Base-by-base conservation (phyloP, 1,284 basidiomycete species). In the Mycosarcoma mackinlayi region DNA sequence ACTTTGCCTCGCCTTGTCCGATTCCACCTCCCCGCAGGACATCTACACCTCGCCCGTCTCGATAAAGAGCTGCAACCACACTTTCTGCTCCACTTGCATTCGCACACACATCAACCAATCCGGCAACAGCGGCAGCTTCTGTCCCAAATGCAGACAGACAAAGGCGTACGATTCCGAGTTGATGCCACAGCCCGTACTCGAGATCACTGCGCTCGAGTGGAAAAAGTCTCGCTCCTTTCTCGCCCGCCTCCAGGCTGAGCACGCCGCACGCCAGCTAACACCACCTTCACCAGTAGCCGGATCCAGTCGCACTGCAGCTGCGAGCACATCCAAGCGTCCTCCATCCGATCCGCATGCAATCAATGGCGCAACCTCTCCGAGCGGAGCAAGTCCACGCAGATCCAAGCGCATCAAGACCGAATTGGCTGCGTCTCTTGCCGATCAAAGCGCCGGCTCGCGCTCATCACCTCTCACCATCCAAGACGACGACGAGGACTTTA, bases 31-130 rank as follows among this genome's bases (percentile, higher is more conserved):
- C 19, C 14, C n/a, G 19, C 37, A 38, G 37, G 77, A 78, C 50
- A 76, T 81, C 28, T 77, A 73, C 50, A 70, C 67, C 0, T 78
- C 78, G 2, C 79, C 79, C 10, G 79, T 81, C 24, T 71, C 75
- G 11, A 47, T 81, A 38, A 72, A 70, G 41, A 76, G 72, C 50
- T 81, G 79, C 45, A 37, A 60, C 19, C 79, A 81, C 44, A 56
- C 73, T 13, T 81, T 79, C 40, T 81, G 79, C 73, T 80, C 78
- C 13, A 53, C 58, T 11, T 81, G 79, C 54, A 78, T 81, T 13
- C 78, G 79, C 18, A 77, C 65, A 13, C 75, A 77, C 42, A 80
- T 81, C 65, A 81, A 81, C 39, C 78, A 81, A 51, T 62, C 77
- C 3, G 73, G 76, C 23, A 73, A 64, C 27, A 47, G 41, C 23